Conservation (phyloP, 2,329 filamentous ascomycete species). For the Helminthosporium solani region DNA sequence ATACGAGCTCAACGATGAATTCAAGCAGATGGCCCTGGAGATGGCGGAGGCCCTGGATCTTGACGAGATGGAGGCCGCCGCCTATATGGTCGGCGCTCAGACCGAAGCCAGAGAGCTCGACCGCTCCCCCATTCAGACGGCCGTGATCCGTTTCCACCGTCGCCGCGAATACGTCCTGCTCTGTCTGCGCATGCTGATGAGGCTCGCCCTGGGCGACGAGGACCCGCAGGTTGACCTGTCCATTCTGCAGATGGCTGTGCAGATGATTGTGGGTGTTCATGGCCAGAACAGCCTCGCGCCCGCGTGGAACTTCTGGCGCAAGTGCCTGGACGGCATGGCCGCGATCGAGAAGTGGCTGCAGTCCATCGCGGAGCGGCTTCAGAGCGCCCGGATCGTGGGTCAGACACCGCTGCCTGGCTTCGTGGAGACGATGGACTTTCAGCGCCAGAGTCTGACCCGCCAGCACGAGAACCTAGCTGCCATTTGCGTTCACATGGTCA, state of each 20-base stretch:
- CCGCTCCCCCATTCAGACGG: slow-evolving; percentile 72
- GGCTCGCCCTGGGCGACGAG: slow-evolving; percentile 58
- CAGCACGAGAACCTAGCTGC: slow-evolving; percentile 87
- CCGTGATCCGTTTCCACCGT: slow-evolving; percentile 85
- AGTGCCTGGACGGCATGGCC: slow-evolving; percentile 74
- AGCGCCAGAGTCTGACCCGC: slow-evolving; percentile 74
- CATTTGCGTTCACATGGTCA: slow-evolving; percentile 77
- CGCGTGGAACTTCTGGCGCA: slow-evolving; percentile 66
- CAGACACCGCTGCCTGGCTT: slow-evolving; percentile 64
- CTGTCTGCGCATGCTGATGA: slow-evolving; percentile 76
- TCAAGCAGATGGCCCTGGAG: slow-evolving; percentile 77
- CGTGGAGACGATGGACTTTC: slow-evolving; percentile 76
- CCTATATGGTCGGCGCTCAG: slow-evolving; percentile 72
- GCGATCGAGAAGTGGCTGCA: slow-evolving; percentile 76
- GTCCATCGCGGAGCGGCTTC: slow-evolving; percentile 71
- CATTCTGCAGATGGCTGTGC: slow-evolving; percentile 28
- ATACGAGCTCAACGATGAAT: slow-evolving; percentile 81
- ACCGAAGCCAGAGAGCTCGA: slow-evolving; percentile 68
- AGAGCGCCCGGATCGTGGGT: slow-evolving; percentile 73
- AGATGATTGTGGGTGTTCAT: slow-evolving; percentile 56
- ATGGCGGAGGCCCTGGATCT: slow-evolving; percentile 86
- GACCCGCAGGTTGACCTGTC: slow-evolving; percentile 27
- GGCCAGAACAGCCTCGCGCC: slow-evolving; percentile 53
- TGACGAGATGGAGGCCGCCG: slow-evolving; percentile 82
- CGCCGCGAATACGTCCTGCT: slow-evolving; percentile 80